Conservation (phyloP, 768 basidiomycete genomes). For the Auriscalpium microsporum region DNA sequence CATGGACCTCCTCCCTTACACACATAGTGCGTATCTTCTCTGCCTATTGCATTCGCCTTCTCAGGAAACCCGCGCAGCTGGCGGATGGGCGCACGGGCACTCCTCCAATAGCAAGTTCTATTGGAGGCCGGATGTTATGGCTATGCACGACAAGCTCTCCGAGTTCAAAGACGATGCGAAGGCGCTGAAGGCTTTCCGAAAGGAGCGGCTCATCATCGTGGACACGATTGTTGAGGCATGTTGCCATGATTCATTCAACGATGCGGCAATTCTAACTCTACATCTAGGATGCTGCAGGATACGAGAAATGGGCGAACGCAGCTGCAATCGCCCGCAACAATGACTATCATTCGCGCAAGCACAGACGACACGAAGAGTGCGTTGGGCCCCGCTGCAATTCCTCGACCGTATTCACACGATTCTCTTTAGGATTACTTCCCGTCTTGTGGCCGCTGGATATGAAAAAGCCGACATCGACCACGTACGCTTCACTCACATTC, state of each 20-base stretch:
- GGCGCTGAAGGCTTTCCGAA: slow-evolving; percentile 5
- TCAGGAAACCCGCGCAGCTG: slow-evolving; percentile 1
- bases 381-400: neutral
- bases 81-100: slow-evolving; percentile 10
- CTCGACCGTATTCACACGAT: neutral
- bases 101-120: slow-evolving; percentile 7
- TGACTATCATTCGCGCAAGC: neutral
- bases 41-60: too few species aligned
- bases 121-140: slow-evolving; percentile 9
- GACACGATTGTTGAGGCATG: slow-evolving; percentile 1
- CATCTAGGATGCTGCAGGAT: slow-evolving; percentile 4
- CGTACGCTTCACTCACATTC: neutral
- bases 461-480: slow-evolving; percentile 1
- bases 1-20: slow-evolving; percentile 11
- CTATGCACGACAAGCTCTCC: slow-evolving; percentile 1
- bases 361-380: slow-evolving; percentile 7
- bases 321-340: neutral
- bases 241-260: neutral
- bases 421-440: neutral
- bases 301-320: slow-evolving; percentile 4
- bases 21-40: slow-evolving; percentile 1
- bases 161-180: slow-evolving; percentile 4
- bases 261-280: neutral
- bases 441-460: slow-evolving; percentile 3
- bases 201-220: slow-evolving; percentile 4